Evolutionary conservation across 345 rosid genomes (phyloP), one percentile per base, ranked within the genome.

Genomic region (Gossypium australe): DNA sequence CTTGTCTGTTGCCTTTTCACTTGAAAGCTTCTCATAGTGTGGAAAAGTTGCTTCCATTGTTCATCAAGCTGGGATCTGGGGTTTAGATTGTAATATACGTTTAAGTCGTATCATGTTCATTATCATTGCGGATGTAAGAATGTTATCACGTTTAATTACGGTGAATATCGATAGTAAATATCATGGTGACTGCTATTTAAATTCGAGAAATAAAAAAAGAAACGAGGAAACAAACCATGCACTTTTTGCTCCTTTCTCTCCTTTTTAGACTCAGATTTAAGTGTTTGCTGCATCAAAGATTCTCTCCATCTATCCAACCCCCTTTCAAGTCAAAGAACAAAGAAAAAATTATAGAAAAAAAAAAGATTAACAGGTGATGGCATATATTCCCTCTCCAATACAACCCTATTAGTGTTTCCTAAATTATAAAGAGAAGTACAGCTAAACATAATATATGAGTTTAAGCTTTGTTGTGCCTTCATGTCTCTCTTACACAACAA

Each of bases 321-420:
- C n/a, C 52, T 47, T 24, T 6, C 87, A 87, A 85, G 91, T 87
- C 91, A 87, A 84, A 81, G 81, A 81, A 81, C 79, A 84, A 81
- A 82, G 81, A 71, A 64, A 47, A 45, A 45, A 1, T 43, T 9
- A 2, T 20, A 66, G 22, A n/a, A 1, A 61, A 81, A 24, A 22
- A 65, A 16, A 80, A 74, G 82, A 80, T 84, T 57, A 84, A 85
- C 83, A 83, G 86, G 79, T 83, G 85, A 85, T 76, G 84, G 94
- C 89, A 89, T 88, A 89, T 91, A 91, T 91, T 91, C 94, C 81
- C 86, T 78, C 77, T 77, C 81, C 85, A 84, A 83, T 87, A 77
- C 79, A 81, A 78, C 90, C 92, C 90, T 90, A 86, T 92, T 72
- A 71, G 80, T 89, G 92, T 85, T 88, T 87, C 89, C 88, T 79